Evolutionary conservation across 1,284 basidiomycete genomes (phyloP).

Genomic region (Afroboletus lepidellus): DNA sequence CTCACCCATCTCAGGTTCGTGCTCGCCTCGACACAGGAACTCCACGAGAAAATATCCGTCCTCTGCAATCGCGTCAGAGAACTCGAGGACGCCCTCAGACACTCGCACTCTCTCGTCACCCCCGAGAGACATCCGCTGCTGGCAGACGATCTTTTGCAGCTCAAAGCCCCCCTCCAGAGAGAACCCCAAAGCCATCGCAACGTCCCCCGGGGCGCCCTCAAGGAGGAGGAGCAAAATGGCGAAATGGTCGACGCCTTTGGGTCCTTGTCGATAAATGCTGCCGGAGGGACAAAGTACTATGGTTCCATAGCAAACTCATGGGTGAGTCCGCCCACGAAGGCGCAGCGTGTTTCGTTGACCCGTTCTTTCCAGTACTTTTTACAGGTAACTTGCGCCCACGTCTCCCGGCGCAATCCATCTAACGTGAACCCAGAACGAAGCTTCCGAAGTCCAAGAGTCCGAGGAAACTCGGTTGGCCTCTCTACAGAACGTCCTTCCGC

Average conservation of each 20-base stretch:
- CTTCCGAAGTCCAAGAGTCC: constrained; percentile 49
- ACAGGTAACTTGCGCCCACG: constrained; percentile 44
- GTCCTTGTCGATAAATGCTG: constrained; percentile 64
- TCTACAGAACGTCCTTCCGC: constrained; percentile 55
- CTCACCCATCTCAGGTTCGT: constrained; percentile 55
- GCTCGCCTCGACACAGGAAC: constrained; percentile 75
- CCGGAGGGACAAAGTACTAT: constrained; percentile 69
- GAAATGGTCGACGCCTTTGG: constrained; percentile 78
- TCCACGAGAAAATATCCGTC: constrained; percentile 78
- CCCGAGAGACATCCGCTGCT: constrained; percentile 65
- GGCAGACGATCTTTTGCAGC: constrained; percentile 62
- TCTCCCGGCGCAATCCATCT: constrained; percentile 10
- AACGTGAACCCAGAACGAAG: constrained; percentile 50
- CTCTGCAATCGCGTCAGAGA: constrained; percentile 71
- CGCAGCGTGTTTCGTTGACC: not conserved
- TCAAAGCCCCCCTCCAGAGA: constrained; percentile 72
- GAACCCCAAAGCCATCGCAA: constrained; percentile 41
- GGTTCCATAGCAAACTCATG: constrained; percentile 76
- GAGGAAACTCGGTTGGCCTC: constrained; percentile 46
- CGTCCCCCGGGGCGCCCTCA: constrained; percentile 28
- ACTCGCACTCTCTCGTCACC: constrained; percentile 58
- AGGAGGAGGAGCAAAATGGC: constrained; percentile 62
- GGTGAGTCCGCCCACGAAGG: constrained; percentile 38
- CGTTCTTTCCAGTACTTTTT: constrained; percentile 59
- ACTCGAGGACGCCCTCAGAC: constrained; percentile 70